Conservation (phyloP, 257 asterid species). For the Voacanga thouarsii region DNA sequence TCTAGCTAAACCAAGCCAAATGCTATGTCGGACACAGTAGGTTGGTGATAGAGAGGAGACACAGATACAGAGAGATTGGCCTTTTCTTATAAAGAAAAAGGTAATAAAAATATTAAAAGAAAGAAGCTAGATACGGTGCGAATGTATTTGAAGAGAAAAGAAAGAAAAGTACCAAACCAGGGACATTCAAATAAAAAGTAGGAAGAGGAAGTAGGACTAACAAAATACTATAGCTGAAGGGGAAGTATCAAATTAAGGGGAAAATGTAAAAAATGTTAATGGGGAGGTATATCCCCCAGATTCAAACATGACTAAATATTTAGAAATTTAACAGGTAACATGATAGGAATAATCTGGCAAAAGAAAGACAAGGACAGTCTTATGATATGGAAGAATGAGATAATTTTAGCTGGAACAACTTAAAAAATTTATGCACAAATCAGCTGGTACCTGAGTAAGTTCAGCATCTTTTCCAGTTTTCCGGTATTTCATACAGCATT, state of each 20-base stretch:
- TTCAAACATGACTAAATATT: neutral
- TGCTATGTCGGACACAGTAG: neutral
- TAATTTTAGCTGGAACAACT: neutral
- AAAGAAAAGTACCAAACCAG: neutral
- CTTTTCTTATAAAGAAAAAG: neutral
- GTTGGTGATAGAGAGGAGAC: neutral
- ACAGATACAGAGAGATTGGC: neutral
- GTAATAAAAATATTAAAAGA: neutral
- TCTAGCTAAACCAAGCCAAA: neutral
- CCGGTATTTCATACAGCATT: conserved; percentile 82
- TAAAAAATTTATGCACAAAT: neutral
- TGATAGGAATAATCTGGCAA: neutral
- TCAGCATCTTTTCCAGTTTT: conserved; percentile 90
- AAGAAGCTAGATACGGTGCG: neutral
- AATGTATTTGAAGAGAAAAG: neutral
- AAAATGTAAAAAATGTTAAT: neutral
- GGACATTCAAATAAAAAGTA: neutral
- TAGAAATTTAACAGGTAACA: neutral
- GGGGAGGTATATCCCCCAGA: neutral
- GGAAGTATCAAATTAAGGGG: neutral
- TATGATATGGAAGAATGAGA: neutral
- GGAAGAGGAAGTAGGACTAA: neutral
- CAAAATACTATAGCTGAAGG: neutral
- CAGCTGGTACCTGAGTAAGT: conserved; percentile 76
- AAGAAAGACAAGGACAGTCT: neutral